These are phyloP conservation scores for Xylaria arbuscula DNA, from an alignment of 2,329 filamentous ascomycete genomes.

Conservation along the genomic window DNA sequence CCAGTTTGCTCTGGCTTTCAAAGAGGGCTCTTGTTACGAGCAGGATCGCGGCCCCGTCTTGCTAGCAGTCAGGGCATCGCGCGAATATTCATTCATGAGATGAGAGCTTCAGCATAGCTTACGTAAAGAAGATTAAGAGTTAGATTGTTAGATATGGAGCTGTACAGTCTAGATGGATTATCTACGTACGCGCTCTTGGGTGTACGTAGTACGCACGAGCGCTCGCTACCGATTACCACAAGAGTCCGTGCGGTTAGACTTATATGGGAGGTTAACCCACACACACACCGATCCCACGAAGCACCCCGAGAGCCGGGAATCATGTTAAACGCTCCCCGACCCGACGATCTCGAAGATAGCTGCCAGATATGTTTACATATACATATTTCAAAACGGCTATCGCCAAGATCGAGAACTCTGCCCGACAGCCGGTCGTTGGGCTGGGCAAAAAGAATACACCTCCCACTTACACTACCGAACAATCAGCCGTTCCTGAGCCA, in stretches of 20 bases:
- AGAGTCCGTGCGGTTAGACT: constrained; percentile 4
- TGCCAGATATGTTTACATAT: not conserved
- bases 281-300: constrained; percentile 17
- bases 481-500: not conserved
- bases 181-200: not conserved
- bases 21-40: not conserved
- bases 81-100: not conserved
- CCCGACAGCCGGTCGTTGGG: constrained; percentile 1
- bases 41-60: constrained; percentile 5
- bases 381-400: not conserved
- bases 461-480: not conserved
- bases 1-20: not conserved
- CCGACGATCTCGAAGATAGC: not conserved
- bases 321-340: not conserved
- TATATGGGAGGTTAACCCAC: constrained; percentile 12
- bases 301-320: constrained; percentile 17
- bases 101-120: too few species aligned
- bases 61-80: not conserved
- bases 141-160: not conserved
- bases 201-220: constrained; percentile 17
- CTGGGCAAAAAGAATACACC: not conserved
- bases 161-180: not conserved
- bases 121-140: not conserved
- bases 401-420: constrained; percentile 3
- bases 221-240: constrained; percentile 10